Evolutionary conservation across 768 basidiomycete species (phyloP), one percentile per base, ranked within the genome.

Genomic region (Roridomyces roridus): DNA sequence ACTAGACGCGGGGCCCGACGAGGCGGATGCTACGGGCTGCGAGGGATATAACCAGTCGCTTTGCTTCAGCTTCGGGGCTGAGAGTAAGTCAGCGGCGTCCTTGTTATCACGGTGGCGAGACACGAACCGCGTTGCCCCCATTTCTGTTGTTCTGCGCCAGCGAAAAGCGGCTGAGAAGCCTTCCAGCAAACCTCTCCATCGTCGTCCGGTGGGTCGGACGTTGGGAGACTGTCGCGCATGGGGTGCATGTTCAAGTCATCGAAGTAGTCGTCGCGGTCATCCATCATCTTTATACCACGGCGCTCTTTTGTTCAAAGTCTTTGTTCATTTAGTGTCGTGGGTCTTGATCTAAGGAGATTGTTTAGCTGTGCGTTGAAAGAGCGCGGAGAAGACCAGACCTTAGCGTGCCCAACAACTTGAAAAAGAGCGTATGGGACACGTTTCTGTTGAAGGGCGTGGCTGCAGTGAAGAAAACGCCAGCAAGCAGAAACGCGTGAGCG

Each of bases 81-180:
- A 34, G 15, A 34, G 31, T 8, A 34, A 15, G 10, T 8, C 31
- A 34, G 7, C 7, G 15, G 11, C 2, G 7, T 8, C 10, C 3
- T 34, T 34, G 7, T 11, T 34, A 4, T 11, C 31, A n/a, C 31
- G 15, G 31, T 11, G 31, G 31, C 31, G 31, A 34, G 7, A 34
- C 29, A 34, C 31, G 31, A 34, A 34, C 31, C 31, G 15, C 11
- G 31, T 15, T n/a, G n/a, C n/a, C n/a, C 20, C 23, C 17, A 35
- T 20, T 47, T 44, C 58, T 44, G 46, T 15, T 47, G 51, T 37
- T 59, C 58, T 15, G 31, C 7, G 31, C 3, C 7, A 3, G 3
- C 21, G 58, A 45, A 46, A 54, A 47, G 31, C 28, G 58, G 53
- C 39, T 59, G 58, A n/a, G 58, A 59, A 37, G 35, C 35, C 29